Base-by-base conservation (phyloP, 2,329 filamentous ascomycete species). In the Ophiostoma tasmaniense region DNA sequence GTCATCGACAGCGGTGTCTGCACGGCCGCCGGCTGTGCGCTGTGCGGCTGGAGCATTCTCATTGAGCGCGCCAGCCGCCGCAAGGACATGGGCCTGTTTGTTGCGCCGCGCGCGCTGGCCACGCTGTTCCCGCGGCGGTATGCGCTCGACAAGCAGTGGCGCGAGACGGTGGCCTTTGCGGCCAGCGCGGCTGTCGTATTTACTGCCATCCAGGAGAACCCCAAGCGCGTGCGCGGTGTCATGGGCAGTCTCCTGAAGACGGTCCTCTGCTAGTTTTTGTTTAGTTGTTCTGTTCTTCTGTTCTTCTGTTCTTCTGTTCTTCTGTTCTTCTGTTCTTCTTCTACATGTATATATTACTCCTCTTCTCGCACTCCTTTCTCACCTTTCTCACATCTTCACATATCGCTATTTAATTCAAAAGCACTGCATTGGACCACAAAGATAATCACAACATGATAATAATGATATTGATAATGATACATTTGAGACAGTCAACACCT, bases 11-110 rank as follows among this genome's bases (percentile, higher is more conserved):
- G 81, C 6, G 88, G 88, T 2, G 75, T 92, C 11, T 93, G 91
- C 74, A 86, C 96, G 11, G 86, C 86, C 8, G 79, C 84, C 0
- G 92, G 91, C 7, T 94, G 91, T 77, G 77, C 87, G 68, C 80
- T 92, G 59, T 96, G 92, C 75, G 92, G 92, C 2, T 92, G 90
- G 89, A 93, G 91, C 78, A 87, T 95, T 64, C 80, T 96, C 64
- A 78, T 92, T 45, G 92, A 96, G 78, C 81, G 85, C 77, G 75
- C 83, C 5, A 81, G 82, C 64, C 84, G 90, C 71, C 82, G 89
- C 69, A 88, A 90, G 74, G 92, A 96, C 75, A 85, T 96, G 75
- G 86, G 89, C 10, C 82, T 95, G 52, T 96, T 96, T 76, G 91
- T 95, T 61, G 87, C 90, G 25, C 92, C 92, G 0, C 83, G 91